Conservation (phyloP, 2,329 filamentous ascomycete species). For the Calonectria naviculata region DNA sequence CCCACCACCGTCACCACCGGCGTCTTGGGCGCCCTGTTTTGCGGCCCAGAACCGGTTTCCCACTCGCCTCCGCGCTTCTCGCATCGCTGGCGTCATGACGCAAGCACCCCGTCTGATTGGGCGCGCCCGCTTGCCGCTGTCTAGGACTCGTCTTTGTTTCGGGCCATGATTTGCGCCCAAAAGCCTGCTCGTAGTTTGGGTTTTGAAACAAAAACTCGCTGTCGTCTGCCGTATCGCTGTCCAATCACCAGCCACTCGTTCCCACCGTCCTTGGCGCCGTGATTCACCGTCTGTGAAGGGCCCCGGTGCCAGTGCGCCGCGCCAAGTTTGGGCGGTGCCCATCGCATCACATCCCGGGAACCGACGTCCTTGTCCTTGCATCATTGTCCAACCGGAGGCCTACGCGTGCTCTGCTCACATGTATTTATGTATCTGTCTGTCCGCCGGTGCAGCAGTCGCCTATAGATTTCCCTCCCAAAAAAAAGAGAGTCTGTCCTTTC, state of each 20-base stretch:
- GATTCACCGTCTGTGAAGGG: not conserved
- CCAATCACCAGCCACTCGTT: not conserved
- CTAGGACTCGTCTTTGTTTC: slow-evolving; percentile 9
- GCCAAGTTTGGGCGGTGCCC: not conserved
- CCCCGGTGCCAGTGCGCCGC: not conserved
- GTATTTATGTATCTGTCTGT: not conserved
- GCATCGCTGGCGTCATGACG: slow-evolving; percentile 3
- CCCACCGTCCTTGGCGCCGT: not conserved
- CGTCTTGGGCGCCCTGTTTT: not conserved
- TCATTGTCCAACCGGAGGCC: not conserved
- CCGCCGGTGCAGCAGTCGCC: not conserved
- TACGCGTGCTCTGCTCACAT: not conserved
- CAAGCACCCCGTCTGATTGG: slow-evolving; percentile 1
- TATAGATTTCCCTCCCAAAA: not conserved
- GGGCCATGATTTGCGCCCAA: not conserved
- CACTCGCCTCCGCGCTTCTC: not conserved
- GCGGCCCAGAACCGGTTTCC: slow-evolving; percentile 15
- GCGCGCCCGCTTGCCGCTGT: not conserved
- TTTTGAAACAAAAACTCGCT: too few species aligned
- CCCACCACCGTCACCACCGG: slow-evolving; percentile 5
- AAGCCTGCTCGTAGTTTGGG: too few species aligned
- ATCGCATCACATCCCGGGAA: not conserved
- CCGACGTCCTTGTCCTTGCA: not conserved
- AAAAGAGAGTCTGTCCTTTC: slow-evolving; percentile 1
- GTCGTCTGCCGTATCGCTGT: too few species aligned